Conservation (phyloP, 768 basidiomycete genomes). For the Amanita pseudoporphyria region DNA sequence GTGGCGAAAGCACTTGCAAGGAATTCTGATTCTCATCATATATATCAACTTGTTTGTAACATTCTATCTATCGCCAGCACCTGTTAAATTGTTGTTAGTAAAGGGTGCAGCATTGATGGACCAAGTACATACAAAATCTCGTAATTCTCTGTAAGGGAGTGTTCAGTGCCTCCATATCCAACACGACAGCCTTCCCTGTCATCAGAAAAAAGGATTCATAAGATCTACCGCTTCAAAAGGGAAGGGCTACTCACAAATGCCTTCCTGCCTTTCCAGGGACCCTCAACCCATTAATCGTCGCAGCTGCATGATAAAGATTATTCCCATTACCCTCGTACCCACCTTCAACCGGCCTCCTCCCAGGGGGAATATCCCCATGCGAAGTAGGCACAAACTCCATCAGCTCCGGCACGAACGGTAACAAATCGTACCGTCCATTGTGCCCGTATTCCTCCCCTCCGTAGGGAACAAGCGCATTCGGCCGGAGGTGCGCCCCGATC, state of each 20-base stretch:
- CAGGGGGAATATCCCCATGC: slow-evolving; percentile 48
- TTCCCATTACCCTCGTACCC: slow-evolving; percentile 65
- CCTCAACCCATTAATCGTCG: slow-evolving; percentile 33
- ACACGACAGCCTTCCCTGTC: slow-evolving; percentile 33
- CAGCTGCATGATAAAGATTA: slow-evolving; percentile 62
- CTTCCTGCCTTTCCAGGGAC: slow-evolving; percentile 72
- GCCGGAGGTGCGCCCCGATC: slow-evolving; percentile 46
- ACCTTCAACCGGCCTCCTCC: slow-evolving; percentile 55
- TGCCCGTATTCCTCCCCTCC: slow-evolving; percentile 54
- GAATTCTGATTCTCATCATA: no score
- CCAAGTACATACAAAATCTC: slow-evolving; percentile 34
- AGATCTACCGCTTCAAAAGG: background rate
- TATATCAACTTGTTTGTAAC: no score
- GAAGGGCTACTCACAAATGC: slow-evolving; percentile 43
- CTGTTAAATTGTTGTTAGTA: background rate
- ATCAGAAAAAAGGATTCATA: no score
- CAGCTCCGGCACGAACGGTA: slow-evolving; percentile 39
- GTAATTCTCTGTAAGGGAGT: slow-evolving; percentile 29
- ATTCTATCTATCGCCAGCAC: background rate
- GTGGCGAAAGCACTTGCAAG: slow-evolving; percentile 30
- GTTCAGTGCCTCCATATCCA: slow-evolving; percentile 36
- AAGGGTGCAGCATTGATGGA: background rate
- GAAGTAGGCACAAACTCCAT: slow-evolving; percentile 72
- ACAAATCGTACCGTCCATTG: slow-evolving; percentile 60
- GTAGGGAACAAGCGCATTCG: slow-evolving; percentile 47